phyloP scores from a whole-genome alignment of 441 rosid species.

The Arabidopsis hybrid region DNA sequence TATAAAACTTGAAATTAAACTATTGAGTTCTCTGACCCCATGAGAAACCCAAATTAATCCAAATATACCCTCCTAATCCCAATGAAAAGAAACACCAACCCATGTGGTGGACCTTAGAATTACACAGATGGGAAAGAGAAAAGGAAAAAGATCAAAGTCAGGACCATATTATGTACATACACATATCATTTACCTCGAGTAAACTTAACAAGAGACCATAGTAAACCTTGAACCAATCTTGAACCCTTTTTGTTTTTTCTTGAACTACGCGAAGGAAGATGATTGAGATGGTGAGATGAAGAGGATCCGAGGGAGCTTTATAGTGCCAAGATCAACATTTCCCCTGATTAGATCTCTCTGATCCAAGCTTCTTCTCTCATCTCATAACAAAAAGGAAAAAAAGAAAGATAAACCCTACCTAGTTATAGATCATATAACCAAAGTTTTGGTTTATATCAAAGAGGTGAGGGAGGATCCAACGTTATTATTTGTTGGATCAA shows the following conservation, averaged over 20 bases:
- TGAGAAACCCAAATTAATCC: conserved; percentile 41
- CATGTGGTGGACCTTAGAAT: conserved; percentile 47
- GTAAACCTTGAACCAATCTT: conserved; percentile 41
- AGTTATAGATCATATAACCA: conserved; percentile 39
- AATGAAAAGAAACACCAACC: conserved; percentile 41
- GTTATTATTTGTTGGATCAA: conserved; percentile 47
- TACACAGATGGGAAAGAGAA: conserved; percentile 31
- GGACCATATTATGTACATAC: conserved; percentile 46
- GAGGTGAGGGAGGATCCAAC: conserved; percentile 50
- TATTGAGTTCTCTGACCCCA: conserved; percentile 37
- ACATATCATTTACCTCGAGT: conserved; percentile 40
- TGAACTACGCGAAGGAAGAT: conserved; percentile 28
- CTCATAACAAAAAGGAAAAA: conserved; percentile 33
- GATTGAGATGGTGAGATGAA: conserved; percentile 50
- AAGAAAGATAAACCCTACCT: conserved; percentile 42
- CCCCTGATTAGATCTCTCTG: conserved; percentile 42
- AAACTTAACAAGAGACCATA: conserved; percentile 36
- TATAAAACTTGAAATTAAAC: conserved; percentile 23
- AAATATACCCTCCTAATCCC: conserved; percentile 43
- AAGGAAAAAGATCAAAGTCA: conserved; percentile 33
- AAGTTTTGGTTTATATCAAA: conserved; percentile 41
- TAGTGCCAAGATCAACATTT: conserved; percentile 26
- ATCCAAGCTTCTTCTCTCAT: conserved; percentile 55
- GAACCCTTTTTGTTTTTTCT: conserved; percentile 31
- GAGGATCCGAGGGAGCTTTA: conserved; percentile 50